Conservation (phyloP, 176 grass and related monocot species). For the Poa annua region DNA sequence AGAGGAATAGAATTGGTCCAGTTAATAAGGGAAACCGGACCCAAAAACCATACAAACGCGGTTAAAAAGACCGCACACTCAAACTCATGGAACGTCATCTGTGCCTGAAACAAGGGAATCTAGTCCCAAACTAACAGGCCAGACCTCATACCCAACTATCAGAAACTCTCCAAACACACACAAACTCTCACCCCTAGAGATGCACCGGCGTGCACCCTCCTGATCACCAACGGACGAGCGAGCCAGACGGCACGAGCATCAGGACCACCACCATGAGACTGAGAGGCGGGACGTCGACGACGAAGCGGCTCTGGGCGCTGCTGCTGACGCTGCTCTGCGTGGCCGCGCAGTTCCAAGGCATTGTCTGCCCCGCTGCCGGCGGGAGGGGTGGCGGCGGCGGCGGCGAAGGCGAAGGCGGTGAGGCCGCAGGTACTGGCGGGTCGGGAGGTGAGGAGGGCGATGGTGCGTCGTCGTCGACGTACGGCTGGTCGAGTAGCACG, state of each 20-base stretch:
- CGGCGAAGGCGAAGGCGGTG: conserved; percentile 7
- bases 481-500: neutral
- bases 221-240: neutral
- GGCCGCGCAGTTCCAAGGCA: neutral
- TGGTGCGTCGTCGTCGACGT: neutral
- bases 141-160: too few species aligned
- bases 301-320: neutral
- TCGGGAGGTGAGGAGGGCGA: neutral
- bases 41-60: too few species aligned
- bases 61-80: too few species aligned
- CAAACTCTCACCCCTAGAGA: too few species aligned
- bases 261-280: neutral
- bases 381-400: neutral
- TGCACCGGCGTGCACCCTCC: too few species aligned
- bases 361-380: neutral
- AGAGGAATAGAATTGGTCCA: too few species aligned
- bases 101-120: too few species aligned
- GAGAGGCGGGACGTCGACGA: neutral
- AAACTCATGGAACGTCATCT: too few species aligned
- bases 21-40: too few species aligned
- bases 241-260: neutral
- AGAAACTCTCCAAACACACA: too few species aligned
- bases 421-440: neutral
- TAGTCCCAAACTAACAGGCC: too few species aligned
- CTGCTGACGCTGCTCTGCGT: conserved; percentile 13